phyloP scores from a whole-genome alignment of 495 filamentous ascomycete species.

The Aspergillus nanangensis region DNA sequence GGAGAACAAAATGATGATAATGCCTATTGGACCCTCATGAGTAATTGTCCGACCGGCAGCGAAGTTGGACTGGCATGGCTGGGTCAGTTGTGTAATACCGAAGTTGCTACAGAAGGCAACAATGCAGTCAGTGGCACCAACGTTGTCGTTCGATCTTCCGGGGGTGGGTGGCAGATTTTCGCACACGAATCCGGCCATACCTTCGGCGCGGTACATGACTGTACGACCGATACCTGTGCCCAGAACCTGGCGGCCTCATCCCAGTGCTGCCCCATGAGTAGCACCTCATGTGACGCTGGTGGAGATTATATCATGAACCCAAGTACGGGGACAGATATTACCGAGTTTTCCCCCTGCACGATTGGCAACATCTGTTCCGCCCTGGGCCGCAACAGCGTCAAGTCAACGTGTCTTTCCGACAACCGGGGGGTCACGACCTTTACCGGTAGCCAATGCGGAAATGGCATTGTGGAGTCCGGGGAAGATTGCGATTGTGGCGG shows the following conservation, averaged over 20 bases:
- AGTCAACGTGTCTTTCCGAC: constrained; percentile 68
- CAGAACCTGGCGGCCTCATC: constrained; percentile 58
- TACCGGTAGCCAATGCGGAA: constrained; percentile 82
- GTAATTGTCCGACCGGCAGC: constrained; percentile 74
- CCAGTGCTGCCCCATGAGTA: constrained; percentile 80
- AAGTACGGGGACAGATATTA: constrained; percentile 67
- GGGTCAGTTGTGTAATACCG: constrained; percentile 74
- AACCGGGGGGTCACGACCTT: constrained; percentile 86
- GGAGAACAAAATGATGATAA: constrained; percentile 68
- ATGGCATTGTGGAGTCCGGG: constrained; percentile 91
- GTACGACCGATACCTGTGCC: constrained; percentile 60
- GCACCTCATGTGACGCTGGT: constrained; percentile 67
- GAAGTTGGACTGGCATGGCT: constrained; percentile 94
- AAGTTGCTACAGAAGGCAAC: constrained; percentile 39
- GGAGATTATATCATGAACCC: constrained; percentile 94
- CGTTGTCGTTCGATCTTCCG: constrained; percentile 75
- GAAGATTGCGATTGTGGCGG: constrained; percentile 98
- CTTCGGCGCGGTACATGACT: constrained; percentile 95
- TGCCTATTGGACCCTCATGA: constrained; percentile 92
- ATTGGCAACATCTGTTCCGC: constrained; percentile 96
- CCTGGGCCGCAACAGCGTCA: constrained; percentile 73
- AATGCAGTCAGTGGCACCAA: constrained; percentile 81
- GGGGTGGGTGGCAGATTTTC: constrained; percentile 91
- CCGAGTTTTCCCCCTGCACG: constrained; percentile 77
- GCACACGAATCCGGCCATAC: constrained; percentile 95